A percentile compares a stretch with the other conserved stretches of the same genome.
Conservation (phyloP, 1,139 yeast species). For the Kluyveromyces sp. region DNA sequence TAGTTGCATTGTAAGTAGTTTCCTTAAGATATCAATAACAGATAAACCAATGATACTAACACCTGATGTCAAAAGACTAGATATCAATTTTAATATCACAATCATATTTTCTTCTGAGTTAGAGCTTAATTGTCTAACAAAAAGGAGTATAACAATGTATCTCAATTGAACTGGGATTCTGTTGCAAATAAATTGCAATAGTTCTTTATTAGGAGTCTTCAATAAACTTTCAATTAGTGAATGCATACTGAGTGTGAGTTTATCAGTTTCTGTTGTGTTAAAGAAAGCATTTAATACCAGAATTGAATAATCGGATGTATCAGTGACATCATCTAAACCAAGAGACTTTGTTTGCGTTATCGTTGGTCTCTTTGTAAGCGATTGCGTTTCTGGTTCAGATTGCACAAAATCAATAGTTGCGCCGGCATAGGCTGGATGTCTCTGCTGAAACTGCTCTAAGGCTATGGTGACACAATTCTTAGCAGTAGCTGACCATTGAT, state of each 20-base stretch:
- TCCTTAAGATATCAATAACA: slow-evolving; percentile 71
- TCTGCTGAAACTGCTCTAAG: slow-evolving; percentile 21
- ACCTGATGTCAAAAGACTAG: slow-evolving; percentile 65
- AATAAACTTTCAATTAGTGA: slow-evolving; percentile 37
- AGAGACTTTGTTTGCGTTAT: slow-evolving; percentile 19
- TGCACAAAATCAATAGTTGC: slow-evolving; percentile 10
- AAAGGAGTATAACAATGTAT: slow-evolving; percentile 50
- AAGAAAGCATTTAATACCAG: slow-evolving; percentile 42
- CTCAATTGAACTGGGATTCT: slow-evolving; percentile 89
- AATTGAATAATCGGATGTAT: slow-evolving; percentile 32
- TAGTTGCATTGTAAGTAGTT: slow-evolving; percentile 53
- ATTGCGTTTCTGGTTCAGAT: slow-evolving; percentile 2
- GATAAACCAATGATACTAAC: slow-evolving; percentile 86
- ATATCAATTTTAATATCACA: slow-evolving; percentile 46
- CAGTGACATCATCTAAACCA: slow-evolving; percentile 19
- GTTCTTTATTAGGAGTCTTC: slow-evolving; percentile 28
- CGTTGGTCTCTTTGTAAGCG: slow-evolving; percentile 22
- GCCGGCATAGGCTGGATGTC: slow-evolving; percentile 18
- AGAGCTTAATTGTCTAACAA: slow-evolving; percentile 31
- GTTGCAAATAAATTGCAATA: slow-evolving; percentile 59
- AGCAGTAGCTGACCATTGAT: slow-evolving; percentile 23
- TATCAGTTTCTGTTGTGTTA: slow-evolving; percentile 43
- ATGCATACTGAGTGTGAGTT: slow-evolving; percentile 41
- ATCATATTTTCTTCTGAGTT: slow-evolving; percentile 23
- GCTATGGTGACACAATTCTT: slow-evolving; percentile 20